Conservation (phyloP, 2,329 filamentous ascomycete species). For the Xylariaceae sp. region DNA sequence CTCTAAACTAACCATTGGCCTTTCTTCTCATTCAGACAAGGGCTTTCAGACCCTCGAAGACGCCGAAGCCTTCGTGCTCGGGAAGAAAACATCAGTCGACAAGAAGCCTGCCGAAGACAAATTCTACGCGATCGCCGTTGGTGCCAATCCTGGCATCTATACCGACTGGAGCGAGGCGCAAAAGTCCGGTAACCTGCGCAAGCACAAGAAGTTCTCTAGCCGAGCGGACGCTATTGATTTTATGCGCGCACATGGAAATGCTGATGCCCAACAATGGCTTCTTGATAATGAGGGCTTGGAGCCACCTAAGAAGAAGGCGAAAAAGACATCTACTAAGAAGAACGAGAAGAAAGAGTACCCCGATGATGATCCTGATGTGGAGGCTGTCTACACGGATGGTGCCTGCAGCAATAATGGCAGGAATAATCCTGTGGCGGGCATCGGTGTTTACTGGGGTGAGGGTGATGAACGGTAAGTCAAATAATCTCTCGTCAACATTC, state of each 20-base stretch:
- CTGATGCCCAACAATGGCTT: constrained; percentile 40
- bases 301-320: constrained; percentile 34
- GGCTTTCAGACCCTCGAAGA: constrained; percentile 71
- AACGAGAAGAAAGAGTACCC: constrained; percentile 3
- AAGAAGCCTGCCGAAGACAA: constrained; percentile 40
- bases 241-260: constrained; percentile 51
- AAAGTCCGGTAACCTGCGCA: constrained; percentile 64
- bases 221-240: constrained; percentile 73
- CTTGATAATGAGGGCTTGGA: constrained; percentile 36
- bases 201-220: constrained; percentile 66
- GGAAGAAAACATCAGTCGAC: constrained; percentile 45
- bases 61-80: constrained; percentile 72
- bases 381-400: constrained; percentile 60
- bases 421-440: constrained; percentile 51
- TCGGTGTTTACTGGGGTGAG: constrained; percentile 61
- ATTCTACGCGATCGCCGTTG: constrained; percentile 60
- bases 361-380: constrained; percentile 29
- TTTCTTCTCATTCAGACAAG: constrained; percentile 75
- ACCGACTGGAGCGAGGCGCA: constrained; percentile 68
- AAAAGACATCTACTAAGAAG: constrained; percentile 18
- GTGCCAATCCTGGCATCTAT: constrained; percentile 57
- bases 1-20: constrained; percentile 12
- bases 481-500: constrained; percentile 14
- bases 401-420: constrained; percentile 58
- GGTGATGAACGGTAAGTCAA: constrained; percentile 45